These are phyloP conservation scores for Diplodia intermedia DNA, from an alignment of 2,329 filamentous ascomycete species.

Conservation along the genomic window DNA sequence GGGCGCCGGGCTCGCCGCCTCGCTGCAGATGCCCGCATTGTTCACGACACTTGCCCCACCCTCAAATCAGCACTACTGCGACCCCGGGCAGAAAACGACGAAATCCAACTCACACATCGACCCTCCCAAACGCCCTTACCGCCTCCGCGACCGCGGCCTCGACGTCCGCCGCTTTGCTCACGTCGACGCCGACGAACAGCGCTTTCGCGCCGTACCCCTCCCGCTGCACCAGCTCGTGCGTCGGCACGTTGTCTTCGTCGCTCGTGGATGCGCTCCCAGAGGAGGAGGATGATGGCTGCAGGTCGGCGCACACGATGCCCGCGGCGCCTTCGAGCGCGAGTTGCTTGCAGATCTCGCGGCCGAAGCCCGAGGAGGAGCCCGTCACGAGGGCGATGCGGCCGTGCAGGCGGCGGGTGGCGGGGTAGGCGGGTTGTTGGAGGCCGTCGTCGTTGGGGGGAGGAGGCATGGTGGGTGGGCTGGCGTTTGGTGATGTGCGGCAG, in stretches of 20 bases:
- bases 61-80: too few relatives aligned
- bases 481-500: background rate
- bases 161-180: conserved; percentile 38
- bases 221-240: conserved; percentile 33
- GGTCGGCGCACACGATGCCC: conserved; percentile 36
- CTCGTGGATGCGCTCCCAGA: too few relatives aligned
- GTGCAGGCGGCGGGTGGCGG: background rate
- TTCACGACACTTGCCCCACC: conserved; percentile 39
- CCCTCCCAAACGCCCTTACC: conserved; percentile 41
- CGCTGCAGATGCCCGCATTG: conserved; percentile 46
- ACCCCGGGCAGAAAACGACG: too few relatives aligned
- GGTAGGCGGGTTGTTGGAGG: background rate
- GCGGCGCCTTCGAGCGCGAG: conserved; percentile 34
- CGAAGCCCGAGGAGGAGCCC: conserved; percentile 44
- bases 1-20: conserved; percentile 37
- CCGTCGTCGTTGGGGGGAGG: background rate
- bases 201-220: conserved; percentile 1
- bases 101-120: conserved; percentile 45
- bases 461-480: background rate
- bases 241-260: background rate
- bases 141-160: conserved; percentile 35
- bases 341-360: conserved; percentile 37
- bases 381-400: conserved; percentile 43
- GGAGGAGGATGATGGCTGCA: conserved; percentile 13
- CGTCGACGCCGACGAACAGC: conserved; percentile 39